Base-by-base conservation (phyloP, 1,284 basidiomycete genomes). In the Microbotryum intermedium region DNA sequence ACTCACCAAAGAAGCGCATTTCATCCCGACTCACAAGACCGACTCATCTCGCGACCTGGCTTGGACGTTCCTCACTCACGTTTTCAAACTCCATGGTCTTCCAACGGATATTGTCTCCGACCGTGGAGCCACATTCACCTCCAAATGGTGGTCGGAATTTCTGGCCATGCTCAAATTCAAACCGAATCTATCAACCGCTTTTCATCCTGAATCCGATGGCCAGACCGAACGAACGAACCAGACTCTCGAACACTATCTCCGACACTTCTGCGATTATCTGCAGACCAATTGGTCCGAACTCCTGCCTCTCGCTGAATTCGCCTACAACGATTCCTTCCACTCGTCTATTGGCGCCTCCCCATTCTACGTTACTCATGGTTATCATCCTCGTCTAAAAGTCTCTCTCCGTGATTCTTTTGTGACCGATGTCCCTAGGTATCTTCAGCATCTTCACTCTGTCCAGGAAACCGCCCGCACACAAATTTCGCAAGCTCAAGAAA, bases 201-300 rank as follows among this genome's bases (percentile, higher is more conserved):
- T 74, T 50, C 77, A 80, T 76, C n/a, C n/a, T n/a, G n/a, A n/a
- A n/a, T n/a, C n/a, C n/a, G n/a, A n/a, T n/a, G n/a, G n/a, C n/a
- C n/a, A 79, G 53, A 77, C 77, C 0, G 76, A 82, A 67, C 54
- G 70, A 0, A 62, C 74, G 18, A 80, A 81, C 62, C 77, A 79
- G 60, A 71, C 66, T 0, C 62, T 82, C 2, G 76, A 81, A 49
- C 77, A 78, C 57, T 66, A 66, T 20, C 58, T 80, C 2, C 70
- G 71, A 0, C 77, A 72, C 57, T 71, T 75, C 58, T 72, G 58
- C 4, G 72, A 76, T 23, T 68, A 74, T 39, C 70, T 77, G 26
- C 79, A 82, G 59, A 68, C 70, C 26, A 75, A 80, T 6, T 82
- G 80, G 81, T 62, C 69, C 0, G 9, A 76, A 3, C 75, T 75